phyloP scores from a whole-genome alignment of 331 rosid species.

The Saraca asoca region DNA sequence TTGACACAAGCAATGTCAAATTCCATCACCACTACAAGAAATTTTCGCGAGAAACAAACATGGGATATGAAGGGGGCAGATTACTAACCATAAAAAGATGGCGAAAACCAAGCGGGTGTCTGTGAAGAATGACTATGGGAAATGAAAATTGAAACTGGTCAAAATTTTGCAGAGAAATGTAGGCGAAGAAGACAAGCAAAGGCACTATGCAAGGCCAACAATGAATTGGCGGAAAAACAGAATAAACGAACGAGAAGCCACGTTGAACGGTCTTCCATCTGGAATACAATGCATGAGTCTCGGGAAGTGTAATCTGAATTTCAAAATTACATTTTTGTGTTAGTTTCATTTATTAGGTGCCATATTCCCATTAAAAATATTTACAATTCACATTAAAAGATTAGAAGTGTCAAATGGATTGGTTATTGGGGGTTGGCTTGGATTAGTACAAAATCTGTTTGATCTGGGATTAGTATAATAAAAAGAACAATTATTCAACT shows the following conservation, averaged over 20 bases:
- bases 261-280: constrained; percentile 45
- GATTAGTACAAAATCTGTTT: too few species aligned
- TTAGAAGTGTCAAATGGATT: too few species aligned
- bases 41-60: constrained; percentile 20
- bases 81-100: constrained; percentile 57
- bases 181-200: constrained; percentile 29
- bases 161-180: constrained; percentile 32
- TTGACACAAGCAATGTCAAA: neutral
- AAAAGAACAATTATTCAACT: too few species aligned
- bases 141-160: constrained; percentile 32
- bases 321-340: too few species aligned
- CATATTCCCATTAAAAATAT: too few species aligned
- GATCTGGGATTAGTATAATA: too few species aligned
- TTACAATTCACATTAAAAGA: neutral
- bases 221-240: constrained; percentile 35
- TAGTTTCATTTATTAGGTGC: too few species aligned
- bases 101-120: constrained; percentile 37
- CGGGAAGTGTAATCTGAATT: constrained; percentile 11
- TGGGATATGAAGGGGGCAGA: neutral
- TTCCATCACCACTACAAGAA: neutral
- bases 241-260: constrained; percentile 51
- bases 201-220: constrained; percentile 43
- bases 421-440: too few species aligned
- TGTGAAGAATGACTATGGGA: constrained; percentile 36
- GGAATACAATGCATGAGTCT: constrained; percentile 28